Conservation (phyloP, 2,329 filamentous ascomycete species). For the Botrytis cinerea region DNA sequence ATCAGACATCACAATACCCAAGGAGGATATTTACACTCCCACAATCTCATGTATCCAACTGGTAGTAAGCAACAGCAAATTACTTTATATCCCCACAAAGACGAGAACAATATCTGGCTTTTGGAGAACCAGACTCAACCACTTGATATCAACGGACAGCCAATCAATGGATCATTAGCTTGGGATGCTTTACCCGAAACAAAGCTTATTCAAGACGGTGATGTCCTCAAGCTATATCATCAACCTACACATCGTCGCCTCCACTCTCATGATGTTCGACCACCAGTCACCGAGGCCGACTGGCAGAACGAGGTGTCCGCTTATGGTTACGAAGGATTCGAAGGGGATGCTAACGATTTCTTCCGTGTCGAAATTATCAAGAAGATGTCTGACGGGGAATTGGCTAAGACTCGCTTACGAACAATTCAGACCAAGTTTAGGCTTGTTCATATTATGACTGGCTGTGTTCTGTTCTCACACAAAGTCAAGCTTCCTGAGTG, state of each 20-base stretch:
- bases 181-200: constrained; percentile 75
- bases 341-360: constrained; percentile 93
- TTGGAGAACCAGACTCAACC: constrained; percentile 97
- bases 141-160: constrained; percentile 70
- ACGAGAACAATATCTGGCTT: constrained; percentile 95
- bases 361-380: constrained; percentile 96
- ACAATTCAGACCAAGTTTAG: constrained; percentile 98
- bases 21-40: constrained; percentile 95
- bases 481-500: constrained; percentile 98
- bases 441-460: constrained; percentile 94
- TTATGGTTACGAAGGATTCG: constrained; percentile 95
- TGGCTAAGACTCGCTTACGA: constrained; percentile 80
- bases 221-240: constrained; percentile 82
- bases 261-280: constrained; percentile 92
- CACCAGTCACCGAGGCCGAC: constrained; percentile 81
- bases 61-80: constrained; percentile 99
- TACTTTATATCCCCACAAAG: constrained; percentile 97
- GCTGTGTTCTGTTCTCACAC: constrained; percentile 94
- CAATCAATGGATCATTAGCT: constrained; percentile 76
- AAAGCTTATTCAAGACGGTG: constrained; percentile 74
- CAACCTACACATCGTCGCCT: constrained; percentile 80
- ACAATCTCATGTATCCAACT: constrained; percentile 94
- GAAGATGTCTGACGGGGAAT: constrained; percentile 74
- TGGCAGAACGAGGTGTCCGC: constrained; percentile 97
- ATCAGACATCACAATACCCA: constrained; percentile 96